Base-by-base conservation (phyloP, 2,329 filamentous ascomycete genomes). In the Macrophomina phaseolina region DNA sequence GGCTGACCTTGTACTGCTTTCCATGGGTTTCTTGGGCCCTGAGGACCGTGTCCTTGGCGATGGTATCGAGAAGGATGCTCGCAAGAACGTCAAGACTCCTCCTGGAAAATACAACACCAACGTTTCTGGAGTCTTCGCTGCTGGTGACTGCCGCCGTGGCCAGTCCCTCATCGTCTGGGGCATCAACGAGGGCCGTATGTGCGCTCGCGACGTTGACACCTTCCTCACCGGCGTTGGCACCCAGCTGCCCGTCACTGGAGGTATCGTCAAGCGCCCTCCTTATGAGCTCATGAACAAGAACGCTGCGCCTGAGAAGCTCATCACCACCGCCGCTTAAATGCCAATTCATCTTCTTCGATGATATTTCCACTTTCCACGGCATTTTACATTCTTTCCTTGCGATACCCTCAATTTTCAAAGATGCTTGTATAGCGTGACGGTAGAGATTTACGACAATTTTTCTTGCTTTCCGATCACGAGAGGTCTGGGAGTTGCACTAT, bases 141-240 rank as follows among this genome's bases (percentile, higher is more conserved):
- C 94, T 69, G 94, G 94, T 81, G 94, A 98, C 81, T 97, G 94
- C 81, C 91, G 94, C 69, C 91, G 94, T 76, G 94, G 94, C 66
- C 94, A 98, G 82, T 97, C 93, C 66, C 85, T 98, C 67, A 97
- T 98, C 80, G 94, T 98, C 71, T 98, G 94, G 93, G 94, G 94
- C 78, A 98, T 98, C 84, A 98, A 98, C 78, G 94, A 98, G 82
- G 94, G 94, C 74, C 91, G 94, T 73, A 92, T 95, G 83, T 90
- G 91, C 73, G 94, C 94, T 74, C 91, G 94, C 69, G 94, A 98
- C 80, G 91, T 97, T 66, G 94, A 98, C 79, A 80, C 92, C 63
- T 97, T 88, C 85, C 90, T 98, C 52, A 92, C 91, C 80, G 87
- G 90, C 69, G 87, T 82, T 64, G 84, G 88, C 76, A 94, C 91